A percentile compares a stretch with the other conserved stretches of the same genome.
phyloP scores from a whole-genome alignment of 805 yeast genomes.

The Metschnikowia santaceciliae region DNA sequence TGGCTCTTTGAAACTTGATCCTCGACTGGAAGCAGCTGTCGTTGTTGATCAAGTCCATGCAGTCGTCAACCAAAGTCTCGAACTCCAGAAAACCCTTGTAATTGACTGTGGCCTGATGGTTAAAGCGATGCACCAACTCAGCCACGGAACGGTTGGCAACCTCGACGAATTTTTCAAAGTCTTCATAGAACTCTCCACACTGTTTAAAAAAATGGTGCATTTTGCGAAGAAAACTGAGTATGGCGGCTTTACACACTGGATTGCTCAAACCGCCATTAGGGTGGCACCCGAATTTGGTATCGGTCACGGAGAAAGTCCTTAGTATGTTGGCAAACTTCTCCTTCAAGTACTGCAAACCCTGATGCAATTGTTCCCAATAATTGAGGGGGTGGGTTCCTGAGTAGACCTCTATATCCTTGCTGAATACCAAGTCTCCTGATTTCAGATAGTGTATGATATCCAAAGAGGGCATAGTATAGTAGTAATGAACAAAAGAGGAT shows the following conservation, averaged over 20 bases:
- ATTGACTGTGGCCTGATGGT: slow-evolving; percentile 4
- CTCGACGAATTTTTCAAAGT: slow-evolving; percentile 7
- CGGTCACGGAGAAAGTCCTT: slow-evolving; percentile 5
- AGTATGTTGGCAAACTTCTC: slow-evolving; percentile 6
- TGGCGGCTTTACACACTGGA: slow-evolving; percentile 6
- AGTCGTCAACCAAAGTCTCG: slow-evolving; percentile 8
- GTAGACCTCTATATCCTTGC: slow-evolving; percentile 6
- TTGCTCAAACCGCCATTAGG: slow-evolving; percentile 4
- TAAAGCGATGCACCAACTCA: slow-evolving; percentile 1
- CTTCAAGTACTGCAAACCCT: slow-evolving; percentile 7
- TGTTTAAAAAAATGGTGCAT: slow-evolving; percentile 7
- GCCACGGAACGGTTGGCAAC: slow-evolving; percentile 3
- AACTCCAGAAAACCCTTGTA: slow-evolving; percentile 9
- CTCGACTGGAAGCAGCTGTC: slow-evolving; percentile 13
- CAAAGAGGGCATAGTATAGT: neutral
- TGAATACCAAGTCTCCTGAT: slow-evolving; percentile 8
- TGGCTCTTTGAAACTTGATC: slow-evolving; percentile 12
- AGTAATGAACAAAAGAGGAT: neutral
- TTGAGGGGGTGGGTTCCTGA: neutral
- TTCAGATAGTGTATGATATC: neutral
- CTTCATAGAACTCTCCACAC: slow-evolving; percentile 9
- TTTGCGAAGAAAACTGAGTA: slow-evolving; percentile 7
- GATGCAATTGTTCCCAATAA: slow-evolving; percentile 5
- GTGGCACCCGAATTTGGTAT: neutral
- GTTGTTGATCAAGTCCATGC: slow-evolving; percentile 10